Evolutionary conservation across 2,329 filamentous ascomycete species (phyloP).

Genomic region (Penicillium hordei): DNA sequence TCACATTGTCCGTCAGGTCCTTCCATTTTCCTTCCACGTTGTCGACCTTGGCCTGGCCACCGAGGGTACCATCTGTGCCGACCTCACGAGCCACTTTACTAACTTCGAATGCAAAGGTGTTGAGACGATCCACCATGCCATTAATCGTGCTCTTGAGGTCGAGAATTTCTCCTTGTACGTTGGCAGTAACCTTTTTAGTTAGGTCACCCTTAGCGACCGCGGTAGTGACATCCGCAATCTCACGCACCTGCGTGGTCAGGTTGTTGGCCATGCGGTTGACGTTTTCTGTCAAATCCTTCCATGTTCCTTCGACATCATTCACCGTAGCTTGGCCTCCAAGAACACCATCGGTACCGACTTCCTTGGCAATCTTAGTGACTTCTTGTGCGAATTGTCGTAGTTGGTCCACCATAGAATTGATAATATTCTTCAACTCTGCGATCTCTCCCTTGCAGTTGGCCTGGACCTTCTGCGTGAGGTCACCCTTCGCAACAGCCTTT

Average conservation of each 20-base stretch:
- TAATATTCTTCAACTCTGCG: constrained; percentile 91
- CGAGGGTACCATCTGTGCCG: constrained; percentile 64
- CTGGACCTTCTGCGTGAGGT: constrained; percentile 94
- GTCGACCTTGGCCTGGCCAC: constrained; percentile 63
- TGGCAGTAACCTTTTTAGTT: constrained; percentile 92
- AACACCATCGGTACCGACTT: constrained; percentile 93
- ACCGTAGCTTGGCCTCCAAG: constrained; percentile 93
- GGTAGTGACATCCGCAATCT: constrained; percentile 95
- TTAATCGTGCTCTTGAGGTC: constrained; percentile 89
- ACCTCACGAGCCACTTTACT: constrained; percentile 66
- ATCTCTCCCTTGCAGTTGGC: constrained; percentile 91
- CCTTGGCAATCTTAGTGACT: constrained; percentile 92
- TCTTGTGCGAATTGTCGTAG: constrained; percentile 94
- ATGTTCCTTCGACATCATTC: constrained; percentile 94
- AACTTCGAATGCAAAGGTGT: constrained; percentile 65
- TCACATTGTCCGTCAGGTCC: constrained; percentile 66
- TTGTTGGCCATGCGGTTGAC: constrained; percentile 99
- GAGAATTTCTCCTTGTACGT: constrained; percentile 89
- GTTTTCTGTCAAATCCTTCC: constrained; percentile 91
- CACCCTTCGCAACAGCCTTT: constrained; percentile 72
- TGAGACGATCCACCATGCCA: constrained; percentile 65
- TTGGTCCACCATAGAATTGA: constrained; percentile 99
- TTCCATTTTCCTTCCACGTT: constrained; percentile 68
- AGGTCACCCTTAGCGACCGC: constrained; percentile 92
- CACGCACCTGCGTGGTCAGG: constrained; percentile 92